Conservation (phyloP, 768 basidiomycete species). For the Russula brevipes region DNA sequence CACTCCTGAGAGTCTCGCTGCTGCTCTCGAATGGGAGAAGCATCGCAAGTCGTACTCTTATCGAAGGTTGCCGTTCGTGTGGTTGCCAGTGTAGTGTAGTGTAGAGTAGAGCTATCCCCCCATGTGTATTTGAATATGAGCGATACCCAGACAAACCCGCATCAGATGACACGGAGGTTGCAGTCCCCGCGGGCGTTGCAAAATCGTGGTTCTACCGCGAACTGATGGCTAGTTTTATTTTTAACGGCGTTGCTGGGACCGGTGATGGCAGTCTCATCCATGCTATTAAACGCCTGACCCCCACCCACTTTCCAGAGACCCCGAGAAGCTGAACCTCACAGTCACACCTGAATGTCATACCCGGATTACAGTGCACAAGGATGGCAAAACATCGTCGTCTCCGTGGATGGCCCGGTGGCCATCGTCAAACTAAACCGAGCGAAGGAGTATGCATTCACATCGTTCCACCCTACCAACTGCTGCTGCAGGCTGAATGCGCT, state of each 20-base stretch:
- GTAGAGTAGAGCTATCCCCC: background rate
- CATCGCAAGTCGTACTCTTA: constrained; percentile 1
- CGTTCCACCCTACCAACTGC: background rate
- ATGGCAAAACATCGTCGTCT: constrained; percentile 41
- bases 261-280: no score
- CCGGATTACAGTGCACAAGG: constrained; percentile 27
- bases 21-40: constrained; percentile 9
- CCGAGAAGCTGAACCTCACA: background rate
- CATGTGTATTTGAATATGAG: background rate
- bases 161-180: background rate
- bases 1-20: background rate
- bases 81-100: background rate
- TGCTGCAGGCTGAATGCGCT: background rate
- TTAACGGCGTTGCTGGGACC: no score
- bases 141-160: background rate
- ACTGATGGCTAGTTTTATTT: no score
- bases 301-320: background rate
- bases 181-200: no score
- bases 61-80: background rate
- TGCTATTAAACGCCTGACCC: background rate
- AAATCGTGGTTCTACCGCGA: no score
- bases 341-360: constrained; percentile 7
- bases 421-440: constrained; percentile 45
- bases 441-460: constrained; percentile 37
- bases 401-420: constrained; percentile 41